Evolutionary conservation across 495 filamentous ascomycete genomes (phyloP).

Genomic region (Chaetomidium leptoderma): DNA sequence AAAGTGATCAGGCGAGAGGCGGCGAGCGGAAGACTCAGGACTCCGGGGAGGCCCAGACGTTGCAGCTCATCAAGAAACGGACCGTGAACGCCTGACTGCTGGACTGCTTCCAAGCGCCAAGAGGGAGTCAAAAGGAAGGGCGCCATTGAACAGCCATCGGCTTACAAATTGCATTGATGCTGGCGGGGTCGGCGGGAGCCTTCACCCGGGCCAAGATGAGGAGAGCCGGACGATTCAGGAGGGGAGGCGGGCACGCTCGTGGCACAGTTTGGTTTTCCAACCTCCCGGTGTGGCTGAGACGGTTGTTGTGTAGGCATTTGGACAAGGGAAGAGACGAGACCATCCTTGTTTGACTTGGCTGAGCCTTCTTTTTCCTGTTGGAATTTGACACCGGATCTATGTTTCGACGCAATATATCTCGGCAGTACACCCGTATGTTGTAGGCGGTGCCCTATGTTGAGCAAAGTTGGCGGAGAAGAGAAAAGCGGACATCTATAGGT

Average conservation of each 20-base stretch:
- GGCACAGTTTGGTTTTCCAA: no score
- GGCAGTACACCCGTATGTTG: not conserved
- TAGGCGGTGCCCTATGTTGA: not conserved
- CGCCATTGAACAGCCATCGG: not conserved
- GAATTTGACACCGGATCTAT: not conserved
- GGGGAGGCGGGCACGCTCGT: no score
- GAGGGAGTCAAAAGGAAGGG: not conserved
- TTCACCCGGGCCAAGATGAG: not conserved
- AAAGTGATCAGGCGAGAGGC: no score
- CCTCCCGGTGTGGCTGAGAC: no score
- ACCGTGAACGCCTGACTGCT: no score
- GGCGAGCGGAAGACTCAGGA: no score
- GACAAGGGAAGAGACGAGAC: no score
- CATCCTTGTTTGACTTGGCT: not conserved
- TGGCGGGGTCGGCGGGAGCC: not conserved
- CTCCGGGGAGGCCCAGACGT: no score
- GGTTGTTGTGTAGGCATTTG: no score
- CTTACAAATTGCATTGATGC: not conserved
- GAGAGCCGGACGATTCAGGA: not conserved
- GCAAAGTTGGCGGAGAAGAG: conserved; percentile 3
- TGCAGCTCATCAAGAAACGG: no score
- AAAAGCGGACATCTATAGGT: not conserved
- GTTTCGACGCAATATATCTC: not conserved
- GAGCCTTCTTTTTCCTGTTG: not conserved
- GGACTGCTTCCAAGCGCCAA: no score